Evolutionary conservation across 2,329 filamentous ascomycete genomes (phyloP).

Genomic region (Aspergillus bombycis): DNA sequence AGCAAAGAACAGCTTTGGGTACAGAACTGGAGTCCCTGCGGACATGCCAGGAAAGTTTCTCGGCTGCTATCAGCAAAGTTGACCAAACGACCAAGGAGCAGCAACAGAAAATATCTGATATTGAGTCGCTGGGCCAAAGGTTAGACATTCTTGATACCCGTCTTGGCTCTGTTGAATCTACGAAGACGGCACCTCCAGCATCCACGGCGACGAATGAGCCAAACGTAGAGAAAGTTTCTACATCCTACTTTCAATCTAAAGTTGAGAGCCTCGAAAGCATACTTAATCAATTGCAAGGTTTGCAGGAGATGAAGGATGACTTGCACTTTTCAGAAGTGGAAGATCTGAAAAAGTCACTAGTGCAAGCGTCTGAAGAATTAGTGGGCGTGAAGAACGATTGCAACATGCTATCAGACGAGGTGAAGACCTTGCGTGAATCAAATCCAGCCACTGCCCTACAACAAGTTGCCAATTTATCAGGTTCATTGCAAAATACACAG

Average conservation of each 20-base stretch:
- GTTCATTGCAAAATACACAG: conserved; percentile 9
- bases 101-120: background rate
- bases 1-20: background rate
- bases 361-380: background rate
- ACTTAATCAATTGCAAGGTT: conserved; percentile 15
- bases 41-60: conserved; percentile 7
- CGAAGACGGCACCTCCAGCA: background rate
- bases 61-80: conserved; percentile 3
- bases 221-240: background rate
- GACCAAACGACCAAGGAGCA: conserved; percentile 9
- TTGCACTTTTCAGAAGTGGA: conserved; percentile 24
- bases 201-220: background rate
- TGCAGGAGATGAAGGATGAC: conserved; percentile 27
- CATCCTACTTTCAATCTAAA: background rate
- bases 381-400: background rate
- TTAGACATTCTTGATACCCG: background rate
- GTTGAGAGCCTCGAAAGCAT: conserved; percentile 8
- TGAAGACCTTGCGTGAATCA: background rate
- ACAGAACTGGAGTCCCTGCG: conserved; percentile 9
- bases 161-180: background rate
- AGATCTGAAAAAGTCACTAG: conserved; percentile 16
- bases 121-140: background rate
- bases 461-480: conserved; percentile 8
- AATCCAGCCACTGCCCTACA: background rate
- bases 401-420: background rate